Evolutionary conservation across 495 filamentous ascomycete genomes (phyloP), one percentile per base, ranked within the genome.

Genomic region (Aspergillus bridgeri): DNA sequence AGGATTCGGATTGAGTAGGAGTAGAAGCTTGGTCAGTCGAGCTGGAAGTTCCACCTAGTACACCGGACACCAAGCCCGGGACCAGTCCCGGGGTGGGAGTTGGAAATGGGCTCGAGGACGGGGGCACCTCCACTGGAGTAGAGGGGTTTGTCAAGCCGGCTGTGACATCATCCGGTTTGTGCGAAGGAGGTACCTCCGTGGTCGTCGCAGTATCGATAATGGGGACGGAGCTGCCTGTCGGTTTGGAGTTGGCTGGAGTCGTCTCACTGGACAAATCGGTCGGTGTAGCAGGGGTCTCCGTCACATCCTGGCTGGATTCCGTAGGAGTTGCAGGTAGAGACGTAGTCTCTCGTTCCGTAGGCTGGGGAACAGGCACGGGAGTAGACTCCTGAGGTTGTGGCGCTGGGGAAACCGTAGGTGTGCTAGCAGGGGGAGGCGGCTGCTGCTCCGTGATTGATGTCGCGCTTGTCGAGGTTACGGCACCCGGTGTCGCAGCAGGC

Each of bases 21-120:
- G 33, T 13, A 38, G 33, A 38, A 29, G 48, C n/a, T 13, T 18
- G 22, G 17, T 19, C 48, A 18, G 23, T 27, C 23, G 23, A 27
- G 48, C 48, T 50, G 11, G 24, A n/a, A n/a, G 48, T 33, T 51
- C 48, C 25, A 51, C 25, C 24, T 25, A 11, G 22, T n/a, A 51
- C 24, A 33, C 15, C 25, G 17, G 48, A 33, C 48, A 51, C 6
- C 17, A 51, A 19, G 1, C 48, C 25, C 8, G 25, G 25, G 48
- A 51, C 48, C 17, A 51, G 17, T 20, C 48, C 48, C 8, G 48
- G 22, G 48, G 24, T 33, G 2, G 48, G 33, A 6, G 46, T 38
- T 2, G 33, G 17, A 38, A 15, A 38, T 2, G 33, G 33, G 33
- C 22, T 49, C 18, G 47, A 23, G 22, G 47, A 17, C 21, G 47